Conservation (phyloP, 495 filamentous ascomycete species). For the Astrothelium subdiscretum region DNA sequence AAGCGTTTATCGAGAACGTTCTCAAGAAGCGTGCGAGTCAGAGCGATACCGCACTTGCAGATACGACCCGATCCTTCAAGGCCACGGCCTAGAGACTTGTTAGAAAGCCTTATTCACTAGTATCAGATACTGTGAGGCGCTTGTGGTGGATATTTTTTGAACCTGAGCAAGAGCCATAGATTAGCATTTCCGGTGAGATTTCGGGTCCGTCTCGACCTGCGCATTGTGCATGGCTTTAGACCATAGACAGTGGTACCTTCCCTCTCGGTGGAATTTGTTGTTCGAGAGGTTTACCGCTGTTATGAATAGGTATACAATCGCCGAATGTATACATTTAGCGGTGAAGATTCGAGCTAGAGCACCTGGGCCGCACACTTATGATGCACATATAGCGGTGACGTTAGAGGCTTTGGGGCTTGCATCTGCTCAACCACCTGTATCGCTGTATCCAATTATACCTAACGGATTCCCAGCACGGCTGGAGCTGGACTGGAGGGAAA, state of each 20-base stretch:
- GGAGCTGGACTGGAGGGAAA: not conserved
- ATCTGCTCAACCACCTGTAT: not conserved
- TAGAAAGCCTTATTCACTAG: not conserved
- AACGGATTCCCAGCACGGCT: not conserved
- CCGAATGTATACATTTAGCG: not conserved
- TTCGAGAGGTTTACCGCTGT: no score
- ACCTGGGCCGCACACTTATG: not conserved
- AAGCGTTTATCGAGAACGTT: constrained; percentile 98
- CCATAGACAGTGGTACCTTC: not conserved
- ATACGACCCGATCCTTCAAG: constrained; percentile 11
- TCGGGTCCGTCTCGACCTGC: not conserved
- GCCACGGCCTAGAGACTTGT: not conserved
- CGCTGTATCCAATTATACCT: no score
- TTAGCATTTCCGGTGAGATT: not conserved
- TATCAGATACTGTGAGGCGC: not conserved
- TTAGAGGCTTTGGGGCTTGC: not conserved
- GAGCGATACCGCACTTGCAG: constrained; percentile 24
- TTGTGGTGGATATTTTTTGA: not conserved
- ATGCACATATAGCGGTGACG: no score
- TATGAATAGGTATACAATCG: no score
- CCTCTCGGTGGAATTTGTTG: no score
- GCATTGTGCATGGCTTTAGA: not conserved
- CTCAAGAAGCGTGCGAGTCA: constrained; percentile 66
- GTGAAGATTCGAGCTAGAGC: not conserved
- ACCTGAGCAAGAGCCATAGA: not conserved